Conservation (phyloP, 805 yeast genomes). For the Dipodascus albidus region DNA sequence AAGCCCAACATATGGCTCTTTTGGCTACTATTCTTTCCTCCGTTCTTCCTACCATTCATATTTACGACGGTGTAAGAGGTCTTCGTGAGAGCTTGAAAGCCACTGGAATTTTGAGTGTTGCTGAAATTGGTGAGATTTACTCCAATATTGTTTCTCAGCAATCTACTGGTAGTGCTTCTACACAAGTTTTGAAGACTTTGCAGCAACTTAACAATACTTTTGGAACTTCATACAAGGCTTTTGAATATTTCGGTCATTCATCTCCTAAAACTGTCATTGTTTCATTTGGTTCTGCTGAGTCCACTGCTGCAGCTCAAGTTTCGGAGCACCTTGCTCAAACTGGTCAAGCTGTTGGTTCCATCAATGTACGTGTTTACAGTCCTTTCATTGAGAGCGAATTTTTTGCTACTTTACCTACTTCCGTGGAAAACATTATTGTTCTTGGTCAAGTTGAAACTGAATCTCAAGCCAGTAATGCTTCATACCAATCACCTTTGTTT, state of each 20-base stretch:
- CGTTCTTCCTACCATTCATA: constrained; percentile 49
- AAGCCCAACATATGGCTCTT: constrained; percentile 56
- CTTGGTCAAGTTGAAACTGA: constrained; percentile 42
- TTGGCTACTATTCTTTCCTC: constrained; percentile 54
- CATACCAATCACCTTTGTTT: constrained; percentile 38
- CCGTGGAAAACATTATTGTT: constrained; percentile 52
- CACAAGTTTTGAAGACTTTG: constrained; percentile 8
- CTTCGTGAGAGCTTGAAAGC: constrained; percentile 35
- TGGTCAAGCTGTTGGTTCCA: constrained; percentile 42
- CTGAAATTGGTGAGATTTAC: constrained; percentile 16
- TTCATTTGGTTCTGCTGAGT: constrained; percentile 62
- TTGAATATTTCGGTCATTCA: constrained; percentile 57
- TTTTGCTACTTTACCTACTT: constrained; percentile 42
- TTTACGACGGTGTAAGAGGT: constrained; percentile 72
- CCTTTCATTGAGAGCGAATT: constrained; percentile 66
- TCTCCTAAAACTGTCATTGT: constrained; percentile 69
- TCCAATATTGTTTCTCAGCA: constrained; percentile 3
- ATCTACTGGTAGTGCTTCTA: constrained; percentile 3
- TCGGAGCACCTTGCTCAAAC: constrained; percentile 28
- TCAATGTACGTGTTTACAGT: constrained; percentile 64
- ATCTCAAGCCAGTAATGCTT: constrained; percentile 21
- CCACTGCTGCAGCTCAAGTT: constrained; percentile 39
- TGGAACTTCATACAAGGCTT: constrained; percentile 44
- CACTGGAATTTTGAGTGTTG: constrained; percentile 25
- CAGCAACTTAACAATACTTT: constrained; percentile 38